A percentile compares a stretch with the other conserved stretches of the same genome.
Conservation (phyloP, 1,284 basidiomycete genomes). For the Flammula alnicola region DNA sequence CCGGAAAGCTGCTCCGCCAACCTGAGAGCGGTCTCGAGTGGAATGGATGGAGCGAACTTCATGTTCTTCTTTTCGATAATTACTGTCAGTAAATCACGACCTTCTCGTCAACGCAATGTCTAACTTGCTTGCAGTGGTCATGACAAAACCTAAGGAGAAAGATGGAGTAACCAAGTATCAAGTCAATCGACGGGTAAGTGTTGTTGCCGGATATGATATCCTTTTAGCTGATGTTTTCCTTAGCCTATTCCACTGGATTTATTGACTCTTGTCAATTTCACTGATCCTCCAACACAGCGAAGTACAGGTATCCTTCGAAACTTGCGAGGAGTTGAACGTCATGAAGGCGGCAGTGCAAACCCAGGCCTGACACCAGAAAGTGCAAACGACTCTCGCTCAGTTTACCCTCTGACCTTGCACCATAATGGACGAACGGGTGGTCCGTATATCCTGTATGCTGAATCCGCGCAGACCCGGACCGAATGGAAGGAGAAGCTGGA, state of each 20-base stretch:
- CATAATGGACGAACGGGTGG: constrained; percentile 88
- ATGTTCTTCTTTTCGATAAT: constrained; percentile 90
- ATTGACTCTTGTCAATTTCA: constrained; percentile 81
- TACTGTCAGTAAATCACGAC: constrained; percentile 71
- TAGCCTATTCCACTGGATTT: constrained; percentile 91
- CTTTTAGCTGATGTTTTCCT: neutral
- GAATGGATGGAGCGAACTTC: constrained; percentile 86
- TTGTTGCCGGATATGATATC: neutral
- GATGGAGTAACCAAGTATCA: constrained; percentile 76
- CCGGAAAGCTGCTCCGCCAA: constrained; percentile 81
- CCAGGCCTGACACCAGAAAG: constrained; percentile 49
- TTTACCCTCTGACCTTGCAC: constrained; percentile 86
- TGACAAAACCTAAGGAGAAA: constrained; percentile 83
- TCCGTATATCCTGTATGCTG: constrained; percentile 85
- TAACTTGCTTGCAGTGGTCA: constrained; percentile 63
- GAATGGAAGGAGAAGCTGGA: constrained; percentile 93
- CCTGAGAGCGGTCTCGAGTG: constrained; percentile 84
- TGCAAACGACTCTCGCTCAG: constrained; percentile 66
- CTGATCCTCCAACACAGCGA: constrained; percentile 71
- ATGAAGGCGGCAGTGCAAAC: constrained; percentile 22
- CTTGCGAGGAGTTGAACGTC: constrained; percentile 46
- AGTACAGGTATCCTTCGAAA: constrained; percentile 64
- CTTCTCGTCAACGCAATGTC: neutral
- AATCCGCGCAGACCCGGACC: constrained; percentile 69
- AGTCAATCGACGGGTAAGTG: constrained; percentile 77